Conservation (phyloP, 1,284 basidiomycete genomes). For the Ceratobasidium sp. region DNA sequence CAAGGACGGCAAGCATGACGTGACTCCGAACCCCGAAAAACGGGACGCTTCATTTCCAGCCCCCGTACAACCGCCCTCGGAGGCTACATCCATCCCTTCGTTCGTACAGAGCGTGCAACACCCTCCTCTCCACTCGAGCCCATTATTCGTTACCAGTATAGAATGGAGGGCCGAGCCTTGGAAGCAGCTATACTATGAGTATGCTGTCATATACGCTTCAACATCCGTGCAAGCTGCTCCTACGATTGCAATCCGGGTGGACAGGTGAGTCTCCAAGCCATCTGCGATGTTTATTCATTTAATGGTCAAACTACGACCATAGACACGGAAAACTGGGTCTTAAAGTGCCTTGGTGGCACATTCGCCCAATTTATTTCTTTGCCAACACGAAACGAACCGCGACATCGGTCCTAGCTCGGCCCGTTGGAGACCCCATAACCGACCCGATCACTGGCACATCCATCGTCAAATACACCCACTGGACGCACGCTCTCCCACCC, state of each 20-base stretch:
- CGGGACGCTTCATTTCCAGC: background rate
- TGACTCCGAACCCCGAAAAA: background rate
- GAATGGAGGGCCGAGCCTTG: slow-evolving; percentile 17
- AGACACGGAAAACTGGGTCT: slow-evolving; percentile 31
- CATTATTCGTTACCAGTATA: slow-evolving; percentile 20
- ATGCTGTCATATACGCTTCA: slow-evolving; percentile 20
- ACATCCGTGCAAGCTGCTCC: slow-evolving; percentile 9
- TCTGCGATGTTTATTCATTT: background rate
- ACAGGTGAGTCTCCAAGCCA: slow-evolving; percentile 9
- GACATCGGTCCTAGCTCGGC: slow-evolving; percentile 22
- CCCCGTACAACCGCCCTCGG: background rate
- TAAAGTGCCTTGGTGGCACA: slow-evolving; percentile 30
- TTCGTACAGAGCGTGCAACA: slow-evolving; percentile 11
- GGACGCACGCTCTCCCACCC: slow-evolving; percentile 30
- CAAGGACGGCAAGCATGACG: slow-evolving; percentile 1
- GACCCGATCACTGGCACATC: slow-evolving; percentile 13
- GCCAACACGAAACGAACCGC: slow-evolving; percentile 17
- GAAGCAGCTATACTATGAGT: background rate
- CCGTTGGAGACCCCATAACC: slow-evolving; percentile 1
- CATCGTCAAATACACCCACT: slow-evolving; percentile 20
- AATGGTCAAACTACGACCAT: background rate
- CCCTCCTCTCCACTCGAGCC: background rate
- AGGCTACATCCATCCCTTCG: slow-evolving; percentile 4
- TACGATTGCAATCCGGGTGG: slow-evolving; percentile 18
- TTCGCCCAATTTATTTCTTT: slow-evolving; percentile 5